Base-by-base conservation (phyloP, 1,284 basidiomycete genomes). In the Mycena sp. region DNA sequence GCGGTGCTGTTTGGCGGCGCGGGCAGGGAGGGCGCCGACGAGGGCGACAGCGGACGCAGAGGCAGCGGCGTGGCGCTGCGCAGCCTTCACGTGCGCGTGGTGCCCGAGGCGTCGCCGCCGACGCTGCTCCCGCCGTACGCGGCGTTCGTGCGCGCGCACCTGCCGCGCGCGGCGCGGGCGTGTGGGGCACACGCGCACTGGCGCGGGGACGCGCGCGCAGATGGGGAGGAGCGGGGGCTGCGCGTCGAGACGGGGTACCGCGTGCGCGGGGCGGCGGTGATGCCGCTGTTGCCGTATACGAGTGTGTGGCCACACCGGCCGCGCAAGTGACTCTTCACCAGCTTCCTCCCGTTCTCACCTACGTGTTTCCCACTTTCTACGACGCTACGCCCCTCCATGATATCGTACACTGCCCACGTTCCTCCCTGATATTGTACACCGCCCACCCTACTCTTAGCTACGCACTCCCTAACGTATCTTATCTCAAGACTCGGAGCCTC, bases 221-320 rank as follows among this genome's bases (percentile, higher is more conserved):
- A n/a, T n/a, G n/a, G n/a, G n/a, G n/a, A n/a, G n/a, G n/a, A n/a
- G n/a, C n/a, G n/a, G n/a, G n/a, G n/a, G n/a, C n/a, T n/a, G n/a
- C n/a, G n/a, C 9, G 29, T 54, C 7, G 56, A 58, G 56, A 49
- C 58, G 49, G 56, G 44, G 12, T 53, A 14, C 9, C 56, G 62
- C n/a, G 17, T n/a, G 23, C 28, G 50, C 19, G 62, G 50, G 1
- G 44, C 38, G 37, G 51, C 44, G 9, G 51, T 63, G 1, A 58
- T 63, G 56, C 62, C 62, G 45, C 45, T 58, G 21, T n/a, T 63
- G 32, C 62, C 62, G 2, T 53, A 58, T 17, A 58, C 44, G 19
- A 54, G 44, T 23, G 50, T 58, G 32, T 63, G 48, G 46, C 61
- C 61, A 17, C 56, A 63, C 37, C 59, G 59, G n/a, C 6, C 2